A percentile compares a stretch with the other conserved stretches of the same genome.
These are phyloP conservation scores for Phytopythium ostracodes DNA, from an alignment of 352 stramenopile genomes.

Conservation along the genomic window DNA sequence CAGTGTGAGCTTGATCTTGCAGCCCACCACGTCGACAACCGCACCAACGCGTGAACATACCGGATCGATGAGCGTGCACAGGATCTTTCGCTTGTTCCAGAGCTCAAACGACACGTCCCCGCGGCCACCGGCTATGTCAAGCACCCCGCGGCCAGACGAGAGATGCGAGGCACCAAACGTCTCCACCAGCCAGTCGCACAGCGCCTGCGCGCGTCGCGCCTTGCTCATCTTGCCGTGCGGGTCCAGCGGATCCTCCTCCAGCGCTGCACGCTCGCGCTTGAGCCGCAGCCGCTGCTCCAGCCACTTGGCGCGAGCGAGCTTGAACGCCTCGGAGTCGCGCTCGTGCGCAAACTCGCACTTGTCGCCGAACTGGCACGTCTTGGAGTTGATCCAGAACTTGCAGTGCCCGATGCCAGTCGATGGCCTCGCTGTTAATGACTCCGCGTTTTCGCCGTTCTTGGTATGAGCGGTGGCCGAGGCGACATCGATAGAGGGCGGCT, in stretches of 20 bases:
- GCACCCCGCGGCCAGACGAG: slow-evolving; percentile 43
- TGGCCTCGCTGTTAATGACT: not conserved
- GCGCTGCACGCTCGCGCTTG: slow-evolving; percentile 49
- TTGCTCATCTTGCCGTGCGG: slow-evolving; percentile 73
- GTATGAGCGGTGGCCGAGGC: slow-evolving; percentile 4
- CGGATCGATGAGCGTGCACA: slow-evolving; percentile 76
- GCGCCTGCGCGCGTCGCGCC: slow-evolving; percentile 60
- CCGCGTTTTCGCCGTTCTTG: not conserved
- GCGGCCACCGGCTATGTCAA: slow-evolving; percentile 80
- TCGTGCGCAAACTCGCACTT: slow-evolving; percentile 67
- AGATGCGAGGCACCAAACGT: slow-evolving; percentile 57
- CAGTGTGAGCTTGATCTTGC: not conserved
- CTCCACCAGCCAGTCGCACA: slow-evolving; percentile 72
- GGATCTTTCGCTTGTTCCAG: slow-evolving; percentile 73
- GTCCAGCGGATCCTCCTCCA: slow-evolving; percentile 58
- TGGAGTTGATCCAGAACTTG: slow-evolving; percentile 87
- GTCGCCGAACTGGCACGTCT: slow-evolving; percentile 58
- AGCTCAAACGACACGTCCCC: slow-evolving; percentile 85
- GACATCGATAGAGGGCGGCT: slow-evolving; percentile 9
- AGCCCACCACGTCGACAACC: not conserved
- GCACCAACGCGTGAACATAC: slow-evolving; percentile 22
- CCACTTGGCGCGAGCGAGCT: slow-evolving; percentile 51
- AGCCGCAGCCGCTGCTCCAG: slow-evolving; percentile 53
- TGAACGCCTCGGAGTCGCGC: slow-evolving; percentile 30
- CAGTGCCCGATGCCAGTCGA: slow-evolving; percentile 25